Percentiles rank a stretch among this genome's conserved stretches.
phyloP scores from a whole-genome alignment of 1,139 yeast species.

The Yamadazyma blattariae region DNA sequence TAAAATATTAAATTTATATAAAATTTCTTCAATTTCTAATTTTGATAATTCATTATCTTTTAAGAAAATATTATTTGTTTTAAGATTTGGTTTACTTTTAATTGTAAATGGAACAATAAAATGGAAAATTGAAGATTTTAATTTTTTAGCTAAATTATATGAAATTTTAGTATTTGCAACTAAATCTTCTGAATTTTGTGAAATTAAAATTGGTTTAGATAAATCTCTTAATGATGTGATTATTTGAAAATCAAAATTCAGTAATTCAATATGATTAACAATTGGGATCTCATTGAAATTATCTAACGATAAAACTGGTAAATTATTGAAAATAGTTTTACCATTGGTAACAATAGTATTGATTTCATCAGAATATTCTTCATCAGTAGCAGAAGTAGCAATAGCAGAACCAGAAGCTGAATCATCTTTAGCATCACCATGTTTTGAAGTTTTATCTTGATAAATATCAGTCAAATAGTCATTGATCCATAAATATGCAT shows the following conservation, averaged over 20 bases:
- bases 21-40: conserved; percentile 24
- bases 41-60: conserved; percentile 10
- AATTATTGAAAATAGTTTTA: conserved; percentile 44
- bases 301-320: conserved; percentile 52
- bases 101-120: conserved; percentile 42
- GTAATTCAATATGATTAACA: conserved; percentile 61
- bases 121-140: conserved; percentile 63
- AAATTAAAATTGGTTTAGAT: conserved; percentile 60
- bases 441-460: conserved; percentile 5
- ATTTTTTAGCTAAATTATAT: conserved; percentile 50
- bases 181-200: conserved; percentile 54
- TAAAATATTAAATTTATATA: conserved; percentile 23
- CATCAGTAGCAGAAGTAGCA: conserved; percentile 13
- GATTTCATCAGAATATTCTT: conserved; percentile 22
- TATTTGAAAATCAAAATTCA: conserved; percentile 58
- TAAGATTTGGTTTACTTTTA: conserved; percentile 3
- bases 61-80: conserved; percentile 7
- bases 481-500: conserved; percentile 49
- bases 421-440: too few relatives aligned
- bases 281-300: conserved; percentile 42
- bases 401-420: background rate
- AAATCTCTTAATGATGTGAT: conserved; percentile 72
- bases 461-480: conserved; percentile 21
- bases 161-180: conserved; percentile 50
- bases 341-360: conserved; percentile 55